Evolutionary conservation across 148 eudicot species (phyloP), one percentile per base, ranked within the genome.

Genomic region (Suaeda aralocaspica): DNA sequence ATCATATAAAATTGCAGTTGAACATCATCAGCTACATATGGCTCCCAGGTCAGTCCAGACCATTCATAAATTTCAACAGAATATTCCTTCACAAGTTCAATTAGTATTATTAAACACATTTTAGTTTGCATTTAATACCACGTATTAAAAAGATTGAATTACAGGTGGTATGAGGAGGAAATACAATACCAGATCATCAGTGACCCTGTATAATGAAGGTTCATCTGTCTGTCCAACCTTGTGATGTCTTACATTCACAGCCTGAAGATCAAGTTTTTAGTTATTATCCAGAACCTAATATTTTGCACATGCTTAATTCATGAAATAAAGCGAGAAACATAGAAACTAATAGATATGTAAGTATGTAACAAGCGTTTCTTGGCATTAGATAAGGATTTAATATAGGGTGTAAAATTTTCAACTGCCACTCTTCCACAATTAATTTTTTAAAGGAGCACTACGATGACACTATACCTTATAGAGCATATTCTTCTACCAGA

Each of bases 1-100:
- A 81, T 81, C 84, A 77, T 77, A 67, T 74, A 81, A 79, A 81
- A 81, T 57, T 81, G 84, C 57, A 81, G 30, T 74, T 77, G 81
- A 58, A 81, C 79, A 74, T 77, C 84, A 62, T 71, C 44, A 12
- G 84, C 73, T 28, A 81, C 79, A 74, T 81, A 81, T 28, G 84
- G 81, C 24, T 77, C 81, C 84, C 81, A 81, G 68, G 71, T 81
- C 42, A 41, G 57, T 25, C 81, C 81, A 71, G 81, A 74, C 84
- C 84, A 81, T 51, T 78, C 84, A 64, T 78, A 78, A 22, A 81
- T 70, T 59, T 81, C 81, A 61, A 77, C 67, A 67, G 84, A 67
- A 21, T 74, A 81, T 59, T 81, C 84, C 84, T 81, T 60, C 52
- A 41, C 58, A 60, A 8, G 53, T 30, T 59, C 13, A 66, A 67